phyloP scores from a whole-genome alignment of 345 rosid genomes.

The Atalantia buxifolia region DNA sequence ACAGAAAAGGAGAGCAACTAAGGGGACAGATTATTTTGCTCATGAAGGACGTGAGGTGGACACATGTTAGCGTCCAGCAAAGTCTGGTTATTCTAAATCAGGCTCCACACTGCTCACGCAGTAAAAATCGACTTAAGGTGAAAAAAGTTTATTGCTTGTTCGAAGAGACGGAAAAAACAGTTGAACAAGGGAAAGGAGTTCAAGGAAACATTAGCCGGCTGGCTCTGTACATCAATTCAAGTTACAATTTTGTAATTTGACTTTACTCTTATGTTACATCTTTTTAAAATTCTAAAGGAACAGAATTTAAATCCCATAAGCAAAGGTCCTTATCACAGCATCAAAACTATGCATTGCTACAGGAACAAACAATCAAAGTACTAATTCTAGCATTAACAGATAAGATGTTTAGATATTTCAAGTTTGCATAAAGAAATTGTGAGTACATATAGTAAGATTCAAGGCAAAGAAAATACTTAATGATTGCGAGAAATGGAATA shows the following conservation, averaged over 20 bases:
- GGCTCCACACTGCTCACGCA: conserved; percentile 24
- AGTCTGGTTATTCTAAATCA: conserved; percentile 27
- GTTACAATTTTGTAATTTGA: conserved; percentile 9
- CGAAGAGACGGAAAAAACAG: conserved; percentile 21
- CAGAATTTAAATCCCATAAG: neutral
- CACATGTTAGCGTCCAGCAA: conserved; percentile 9
- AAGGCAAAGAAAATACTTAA: neutral
- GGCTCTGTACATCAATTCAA: conserved; percentile 18
- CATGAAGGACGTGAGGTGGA: conserved; percentile 29
- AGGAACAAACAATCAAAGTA: neutral
- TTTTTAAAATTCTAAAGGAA: neutral
- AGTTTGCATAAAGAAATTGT: conserved; percentile 2
- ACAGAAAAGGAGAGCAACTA: neutral
- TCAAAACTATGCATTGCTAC: neutral
- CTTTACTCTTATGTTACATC: neutral
- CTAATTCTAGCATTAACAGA: neutral
- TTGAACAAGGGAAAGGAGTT: conserved; percentile 4
- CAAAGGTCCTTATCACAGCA: neutral
- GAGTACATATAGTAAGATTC: neutral
- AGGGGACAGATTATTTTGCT: conserved; percentile 18
- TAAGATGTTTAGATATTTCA: neutral
- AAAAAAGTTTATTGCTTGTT: conserved; percentile 12
- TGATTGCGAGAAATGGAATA: neutral
- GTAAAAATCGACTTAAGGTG: conserved; percentile 8
- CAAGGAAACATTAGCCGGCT: conserved; percentile 19